Percentiles rank a stretch among this genome's conserved stretches.
These are phyloP conservation scores for Fusarium hostae DNA, from an alignment of 2,329 filamentous ascomycete genomes.

Conservation along the genomic window DNA sequence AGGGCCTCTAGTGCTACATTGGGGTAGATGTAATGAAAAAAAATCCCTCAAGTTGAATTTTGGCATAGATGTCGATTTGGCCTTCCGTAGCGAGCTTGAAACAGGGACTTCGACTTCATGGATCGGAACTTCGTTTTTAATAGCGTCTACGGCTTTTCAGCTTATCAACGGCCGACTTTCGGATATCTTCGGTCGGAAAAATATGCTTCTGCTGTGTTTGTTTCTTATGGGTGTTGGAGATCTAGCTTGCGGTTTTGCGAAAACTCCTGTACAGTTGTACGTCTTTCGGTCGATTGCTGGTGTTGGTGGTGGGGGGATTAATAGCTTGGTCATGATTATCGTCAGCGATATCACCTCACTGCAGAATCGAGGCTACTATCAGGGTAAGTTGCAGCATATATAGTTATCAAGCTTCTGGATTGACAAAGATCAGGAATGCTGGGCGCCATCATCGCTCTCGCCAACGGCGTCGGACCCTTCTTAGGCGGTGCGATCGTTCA, in stretches of 20 bases:
- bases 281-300: constrained; percentile 50
- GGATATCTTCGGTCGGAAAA: neutral
- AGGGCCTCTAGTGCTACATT: too few species aligned
- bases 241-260: neutral
- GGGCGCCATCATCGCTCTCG: neutral
- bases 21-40: too few species aligned
- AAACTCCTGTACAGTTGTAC: constrained; percentile 48
- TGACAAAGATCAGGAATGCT: neutral
- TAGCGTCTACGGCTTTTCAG: neutral
- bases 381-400: neutral
- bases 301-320: constrained; percentile 51
- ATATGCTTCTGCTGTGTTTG: neutral
- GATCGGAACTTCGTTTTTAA: neutral
- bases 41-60: too few species aligned
- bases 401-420: too few species aligned
- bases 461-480: neutral
- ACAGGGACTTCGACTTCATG: neutral
- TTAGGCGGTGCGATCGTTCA: neutral
- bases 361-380: neutral
- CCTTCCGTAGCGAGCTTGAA: neutral
- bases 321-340: constrained; percentile 51
- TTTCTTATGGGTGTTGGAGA: neutral
- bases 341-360: constrained; percentile 51
- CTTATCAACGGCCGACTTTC: neutral
- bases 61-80: too few species aligned